Evolutionary conservation across 345 rosid genomes (phyloP), one percentile per base, ranked within the genome.

Genomic region (Cardiospermum halicacabum): DNA sequence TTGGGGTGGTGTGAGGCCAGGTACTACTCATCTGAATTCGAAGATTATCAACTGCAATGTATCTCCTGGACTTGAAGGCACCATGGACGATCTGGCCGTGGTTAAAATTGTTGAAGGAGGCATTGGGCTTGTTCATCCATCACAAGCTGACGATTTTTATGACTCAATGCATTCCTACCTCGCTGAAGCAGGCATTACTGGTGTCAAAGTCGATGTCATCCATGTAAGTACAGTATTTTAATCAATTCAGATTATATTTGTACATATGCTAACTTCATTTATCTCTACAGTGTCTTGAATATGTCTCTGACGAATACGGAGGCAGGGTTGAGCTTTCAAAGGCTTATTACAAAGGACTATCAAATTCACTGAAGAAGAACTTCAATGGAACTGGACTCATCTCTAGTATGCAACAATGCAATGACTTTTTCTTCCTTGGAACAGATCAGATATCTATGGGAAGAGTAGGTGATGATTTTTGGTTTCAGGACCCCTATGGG

Each of bases 391-490:
- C 76, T 3, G 96, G 85, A 59, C 63, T 92, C 25, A 79, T 88
- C 63, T 76, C 91, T 7, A 89, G 98, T 77, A 89, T 92, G 98
- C 93, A 89, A 69, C 98, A 89, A 18, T 84, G 94, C 84, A 92
- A 89, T 45, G 97, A 92, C 72, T 92, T 89, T 75, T 82, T 88
- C 74, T 75, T 84, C 87, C 93, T 92, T 37, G 98, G 94, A 16
- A 89, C 97, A 4, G 75, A 78, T 58, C 86, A 89, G 78, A 81
- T 92, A 62, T 72, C 97, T 21, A 82, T 89, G 47, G 96, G 97
- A 51, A 84, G 98, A 89, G 97, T 89, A 92, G 97, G 97, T 58
- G 97, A 92, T 74, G 97, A 92, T 66, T 92, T 88, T 80, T 92
- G 97, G 96, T 89, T 92, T 70, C 91, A 88, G 58, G 97, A 88